Percentiles rank a stretch among this genome's conserved stretches.
phyloP scores from a whole-genome alignment of 108 stramenopile genomes.

The Nitzschia palea region DNA sequence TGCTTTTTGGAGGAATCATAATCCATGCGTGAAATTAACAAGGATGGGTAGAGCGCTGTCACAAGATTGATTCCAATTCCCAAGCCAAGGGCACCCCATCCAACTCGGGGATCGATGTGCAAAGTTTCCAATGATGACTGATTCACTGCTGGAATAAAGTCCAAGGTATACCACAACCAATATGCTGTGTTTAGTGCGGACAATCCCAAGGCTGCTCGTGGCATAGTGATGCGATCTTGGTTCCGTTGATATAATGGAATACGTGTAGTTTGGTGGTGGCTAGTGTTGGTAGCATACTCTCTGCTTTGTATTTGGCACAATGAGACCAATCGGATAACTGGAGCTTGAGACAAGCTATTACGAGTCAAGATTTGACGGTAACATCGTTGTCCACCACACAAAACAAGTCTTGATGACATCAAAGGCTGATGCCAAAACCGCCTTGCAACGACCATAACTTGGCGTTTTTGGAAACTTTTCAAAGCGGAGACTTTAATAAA shows the following conservation, averaged over 20 bases:
- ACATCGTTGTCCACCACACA: no score
- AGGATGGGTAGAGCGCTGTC: constrained; percentile 16
- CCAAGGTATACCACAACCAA: constrained; percentile 36
- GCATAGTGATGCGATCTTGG: constrained; percentile 29
- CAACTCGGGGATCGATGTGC: constrained; percentile 28
- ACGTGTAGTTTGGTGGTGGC: background rate
- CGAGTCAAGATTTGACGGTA: no score
- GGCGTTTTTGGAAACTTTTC: no score
- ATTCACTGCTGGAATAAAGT: constrained; percentile 39
- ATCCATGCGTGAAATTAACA: constrained; percentile 16
- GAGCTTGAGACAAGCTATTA: no score
- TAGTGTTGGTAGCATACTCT: no score
- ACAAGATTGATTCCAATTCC: constrained; percentile 19
- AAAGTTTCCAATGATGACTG: constrained; percentile 16
- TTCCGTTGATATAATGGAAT: constrained; percentile 44
- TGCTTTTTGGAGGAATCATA: background rate
- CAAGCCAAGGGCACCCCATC: constrained; percentile 7
- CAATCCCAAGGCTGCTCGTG: constrained; percentile 26
- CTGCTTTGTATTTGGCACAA: no score
- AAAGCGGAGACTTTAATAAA: no score
- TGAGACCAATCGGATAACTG: no score
- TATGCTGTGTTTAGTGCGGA: constrained; percentile 25
- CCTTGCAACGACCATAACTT: no score
- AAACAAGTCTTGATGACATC: no score
- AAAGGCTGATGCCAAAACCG: no score